Percentiles rank a stretch among this genome's conserved stretches.
phyloP scores from a whole-genome alignment of 768 basidiomycete genomes.

The Leccinum disarticulatum region DNA sequence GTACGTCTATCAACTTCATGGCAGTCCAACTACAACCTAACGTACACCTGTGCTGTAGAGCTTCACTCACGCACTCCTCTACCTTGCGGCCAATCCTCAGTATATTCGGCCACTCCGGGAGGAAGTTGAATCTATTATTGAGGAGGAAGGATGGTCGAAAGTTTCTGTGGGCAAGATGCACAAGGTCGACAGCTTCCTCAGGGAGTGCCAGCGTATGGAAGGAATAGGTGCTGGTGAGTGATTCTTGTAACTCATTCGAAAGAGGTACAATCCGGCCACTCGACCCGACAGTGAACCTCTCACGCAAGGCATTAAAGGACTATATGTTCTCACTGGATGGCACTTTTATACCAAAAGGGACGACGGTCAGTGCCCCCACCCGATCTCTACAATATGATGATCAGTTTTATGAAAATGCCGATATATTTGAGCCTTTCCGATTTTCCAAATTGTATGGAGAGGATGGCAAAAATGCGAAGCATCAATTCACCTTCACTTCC shows the following conservation, averaged over 20 bases:
- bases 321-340: slow-evolving; percentile 41
- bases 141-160: slow-evolving; percentile 30
- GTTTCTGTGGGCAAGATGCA: slow-evolving; percentile 28
- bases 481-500: slow-evolving; percentile 37
- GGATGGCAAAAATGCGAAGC: slow-evolving; percentile 29
- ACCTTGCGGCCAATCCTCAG: slow-evolving; percentile 36
- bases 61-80: slow-evolving; percentile 35
- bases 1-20: neutral
- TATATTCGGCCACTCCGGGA: slow-evolving; percentile 35
- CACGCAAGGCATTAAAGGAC: slow-evolving; percentile 31
- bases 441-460: slow-evolving; percentile 40
- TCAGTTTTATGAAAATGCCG: slow-evolving; percentile 33
- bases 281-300: neutral
- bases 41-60: slow-evolving; percentile 14
- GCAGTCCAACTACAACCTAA: neutral
- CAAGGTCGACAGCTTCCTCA: slow-evolving; percentile 42
- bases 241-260: neutral
- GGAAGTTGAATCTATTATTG: slow-evolving; percentile 36
- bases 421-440: slow-evolving; percentile 48
- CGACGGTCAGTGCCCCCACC: slow-evolving; percentile 22
- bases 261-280: neutral
- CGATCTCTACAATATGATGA: slow-evolving; percentile 23
- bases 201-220: slow-evolving; percentile 34
- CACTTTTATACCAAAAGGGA: slow-evolving; percentile 35
- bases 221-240: slow-evolving; percentile 10